Evolutionary conservation across 495 filamentous ascomycete genomes (phyloP), one percentile per base, ranked within the genome.

Genomic region (Physcia stellaris): DNA sequence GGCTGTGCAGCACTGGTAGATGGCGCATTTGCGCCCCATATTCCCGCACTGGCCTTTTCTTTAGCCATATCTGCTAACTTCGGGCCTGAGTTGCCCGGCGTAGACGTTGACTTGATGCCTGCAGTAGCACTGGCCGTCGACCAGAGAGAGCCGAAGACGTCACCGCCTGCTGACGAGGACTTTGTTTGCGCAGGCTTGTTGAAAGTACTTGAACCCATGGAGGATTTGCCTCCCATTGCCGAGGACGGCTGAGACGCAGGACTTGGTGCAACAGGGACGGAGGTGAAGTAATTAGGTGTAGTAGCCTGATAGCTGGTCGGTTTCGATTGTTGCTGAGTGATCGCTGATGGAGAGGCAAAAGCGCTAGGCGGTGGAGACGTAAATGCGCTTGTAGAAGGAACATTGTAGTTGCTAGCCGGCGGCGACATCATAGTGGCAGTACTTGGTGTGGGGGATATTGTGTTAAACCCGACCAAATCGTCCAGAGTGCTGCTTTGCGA

Each of bases 261-360:
- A 19, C 58, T 49, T 48, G 57, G 44, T 41, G 61, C 44, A 5
- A 50, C 47, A 17, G 54, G 67, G 22, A 94, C 73, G 7, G 87
- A 88, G 26, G 84, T 87, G 61, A 86, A 98, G 66, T 98, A 98
- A 60, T 98, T 98, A 21, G 90, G 90, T 20, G 74, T 70, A 4
- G 77, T 55, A 7, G 79, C 75, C 58, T 90, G 83, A 65, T 73
- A 95, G 17, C 72, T 73, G 1, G 68, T 60, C n/a, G 75, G 76
- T 57, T 64, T 71, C 52, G 75, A 49, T 36, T 57, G 58, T 43
- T 69, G 78, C 32, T 45, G 52, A 17, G 32, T 23, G 30, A 35
- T 24, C 63, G 59, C 30, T 62, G 57, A 35, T n/a, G n/a, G n/a
- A n/a, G n/a, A n/a, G n/a, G n/a, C n/a, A n/a, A n/a, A n/a, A 60